Conservation (phyloP, 305 asterid genomes). For the Withania somnifera region DNA sequence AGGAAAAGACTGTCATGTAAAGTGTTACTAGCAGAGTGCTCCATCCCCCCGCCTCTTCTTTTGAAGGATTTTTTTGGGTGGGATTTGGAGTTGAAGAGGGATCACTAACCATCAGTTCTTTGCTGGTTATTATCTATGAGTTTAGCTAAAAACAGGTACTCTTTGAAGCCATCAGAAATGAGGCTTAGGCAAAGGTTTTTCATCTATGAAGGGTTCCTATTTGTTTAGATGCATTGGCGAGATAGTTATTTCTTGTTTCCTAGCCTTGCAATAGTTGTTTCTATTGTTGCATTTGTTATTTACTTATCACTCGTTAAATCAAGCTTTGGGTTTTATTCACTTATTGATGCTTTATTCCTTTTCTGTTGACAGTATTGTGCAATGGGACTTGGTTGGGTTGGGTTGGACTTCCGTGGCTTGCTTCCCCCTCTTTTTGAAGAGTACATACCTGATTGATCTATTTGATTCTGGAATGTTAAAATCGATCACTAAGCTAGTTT, state of each 20-base stretch:
- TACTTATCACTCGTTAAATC: neutral
- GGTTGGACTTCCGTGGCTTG: conserved; percentile 78
- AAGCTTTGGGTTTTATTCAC: neutral
- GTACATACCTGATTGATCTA: conserved; percentile 24
- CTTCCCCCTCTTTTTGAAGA: conserved; percentile 95
- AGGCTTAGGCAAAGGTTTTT: too few relatives aligned
- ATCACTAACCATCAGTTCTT: neutral
- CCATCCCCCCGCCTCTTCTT: neutral
- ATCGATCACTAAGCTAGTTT: conserved; percentile 6
- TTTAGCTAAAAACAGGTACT: neutral
- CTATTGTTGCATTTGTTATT: neutral
- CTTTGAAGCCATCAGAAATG: too few relatives aligned
- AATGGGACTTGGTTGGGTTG: conserved; percentile 90
- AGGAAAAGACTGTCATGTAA: neutral
- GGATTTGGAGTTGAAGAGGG: neutral
- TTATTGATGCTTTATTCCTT: conserved; percentile 2
- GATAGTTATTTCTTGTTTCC: neutral
- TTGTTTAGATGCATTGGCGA: too few relatives aligned
- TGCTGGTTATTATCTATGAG: neutral
- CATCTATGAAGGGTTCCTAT: too few relatives aligned
- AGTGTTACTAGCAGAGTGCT: neutral
- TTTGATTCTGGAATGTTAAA: conserved; percentile 7
- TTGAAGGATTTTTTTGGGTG: neutral
- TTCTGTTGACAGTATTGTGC: conserved; percentile 64
- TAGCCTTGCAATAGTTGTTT: neutral